phyloP scores from a whole-genome alignment of 2,329 filamentous ascomycete genomes.

The Cordyceps farinosa region DNA sequence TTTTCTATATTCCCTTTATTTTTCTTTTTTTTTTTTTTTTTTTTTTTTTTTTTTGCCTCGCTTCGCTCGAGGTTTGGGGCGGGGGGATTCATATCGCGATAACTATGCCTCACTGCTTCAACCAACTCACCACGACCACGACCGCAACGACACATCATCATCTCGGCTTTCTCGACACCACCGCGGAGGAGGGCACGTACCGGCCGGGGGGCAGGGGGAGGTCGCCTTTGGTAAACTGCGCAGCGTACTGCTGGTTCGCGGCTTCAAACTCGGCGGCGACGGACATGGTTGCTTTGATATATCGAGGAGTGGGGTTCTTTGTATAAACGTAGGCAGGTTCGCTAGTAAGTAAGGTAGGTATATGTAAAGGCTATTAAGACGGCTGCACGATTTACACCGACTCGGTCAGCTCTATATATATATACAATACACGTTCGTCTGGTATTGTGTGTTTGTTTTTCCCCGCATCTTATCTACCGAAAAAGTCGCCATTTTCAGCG shows the following conservation, averaged over 20 bases:
- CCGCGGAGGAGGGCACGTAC: constrained; percentile 37
- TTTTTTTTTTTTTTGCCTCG: not conserved
- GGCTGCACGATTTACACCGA: too few relatives aligned
- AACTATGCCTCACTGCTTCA: too few relatives aligned
- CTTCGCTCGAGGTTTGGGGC: constrained; percentile 2
- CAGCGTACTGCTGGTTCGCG: constrained; percentile 50
- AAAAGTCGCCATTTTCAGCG: not conserved
- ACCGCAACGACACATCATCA: not conserved
- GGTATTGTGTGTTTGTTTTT: too few relatives aligned
- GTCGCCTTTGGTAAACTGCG: constrained; percentile 64
- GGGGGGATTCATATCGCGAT: not conserved
- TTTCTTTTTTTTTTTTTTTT: not conserved
- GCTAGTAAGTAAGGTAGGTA: too few relatives aligned
- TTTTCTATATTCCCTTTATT: constrained; percentile 26
- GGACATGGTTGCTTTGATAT: constrained; percentile 10
- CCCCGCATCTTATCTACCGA: too few relatives aligned
- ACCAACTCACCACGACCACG: not conserved
- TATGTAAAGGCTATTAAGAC: too few relatives aligned
- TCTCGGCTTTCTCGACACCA: not conserved
- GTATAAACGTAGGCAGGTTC: too few relatives aligned
- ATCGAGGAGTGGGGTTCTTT: not conserved
- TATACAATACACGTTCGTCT: not conserved
- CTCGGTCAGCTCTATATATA: not conserved
- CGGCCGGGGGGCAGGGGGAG: constrained; percentile 60
- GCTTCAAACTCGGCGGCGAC: constrained; percentile 27